Evolutionary conservation across 129 eudicot species (phyloP).

Genomic region (Heracleum sosnowskyi): DNA sequence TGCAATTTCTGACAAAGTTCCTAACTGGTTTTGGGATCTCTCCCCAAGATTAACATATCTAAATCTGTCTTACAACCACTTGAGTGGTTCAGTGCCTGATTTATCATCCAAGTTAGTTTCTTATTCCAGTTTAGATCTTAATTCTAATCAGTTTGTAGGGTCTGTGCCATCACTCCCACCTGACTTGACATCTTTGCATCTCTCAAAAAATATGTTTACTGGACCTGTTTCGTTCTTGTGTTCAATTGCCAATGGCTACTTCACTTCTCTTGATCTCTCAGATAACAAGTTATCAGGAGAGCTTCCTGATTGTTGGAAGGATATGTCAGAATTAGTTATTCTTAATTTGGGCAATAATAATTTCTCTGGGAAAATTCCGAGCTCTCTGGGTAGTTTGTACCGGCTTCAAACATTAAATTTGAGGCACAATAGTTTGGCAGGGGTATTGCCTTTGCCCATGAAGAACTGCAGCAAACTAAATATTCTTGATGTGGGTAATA

Average conservation of each 20-base stretch:
- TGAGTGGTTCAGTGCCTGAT: slow-evolving; percentile 30
- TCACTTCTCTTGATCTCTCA: slow-evolving; percentile 29
- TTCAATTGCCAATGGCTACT: slow-evolving; percentile 13
- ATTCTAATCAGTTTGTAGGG: slow-evolving; percentile 31
- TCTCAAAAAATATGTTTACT: slow-evolving; percentile 28
- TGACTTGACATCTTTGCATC: slow-evolving; percentile 15
- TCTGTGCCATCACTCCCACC: slow-evolving; percentile 23
- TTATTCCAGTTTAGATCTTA: slow-evolving; percentile 24
- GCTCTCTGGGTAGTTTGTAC: slow-evolving; percentile 26
- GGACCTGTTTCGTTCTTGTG: slow-evolving; percentile 29
- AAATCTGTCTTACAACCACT: slow-evolving; percentile 36
- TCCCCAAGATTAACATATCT: slow-evolving; percentile 20
- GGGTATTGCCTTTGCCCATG: slow-evolving; percentile 28
- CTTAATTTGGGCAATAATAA: slow-evolving; percentile 29
- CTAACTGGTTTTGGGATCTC: slow-evolving; percentile 35
- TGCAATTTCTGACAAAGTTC: not conserved
- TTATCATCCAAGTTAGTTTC: slow-evolving; percentile 10
- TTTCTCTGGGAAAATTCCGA: slow-evolving; percentile 29
- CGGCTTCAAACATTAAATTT: slow-evolving; percentile 16
- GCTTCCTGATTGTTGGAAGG: slow-evolving; percentile 33
- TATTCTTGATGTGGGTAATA: slow-evolving; percentile 37
- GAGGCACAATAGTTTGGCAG: slow-evolving; percentile 21
- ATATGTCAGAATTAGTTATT: slow-evolving; percentile 19
- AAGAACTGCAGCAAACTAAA: slow-evolving; percentile 19
- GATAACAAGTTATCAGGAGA: slow-evolving; percentile 35